Evolutionary conservation across 108 stramenopile species (phyloP).

Genomic region (Parietichytrium sp.): DNA sequence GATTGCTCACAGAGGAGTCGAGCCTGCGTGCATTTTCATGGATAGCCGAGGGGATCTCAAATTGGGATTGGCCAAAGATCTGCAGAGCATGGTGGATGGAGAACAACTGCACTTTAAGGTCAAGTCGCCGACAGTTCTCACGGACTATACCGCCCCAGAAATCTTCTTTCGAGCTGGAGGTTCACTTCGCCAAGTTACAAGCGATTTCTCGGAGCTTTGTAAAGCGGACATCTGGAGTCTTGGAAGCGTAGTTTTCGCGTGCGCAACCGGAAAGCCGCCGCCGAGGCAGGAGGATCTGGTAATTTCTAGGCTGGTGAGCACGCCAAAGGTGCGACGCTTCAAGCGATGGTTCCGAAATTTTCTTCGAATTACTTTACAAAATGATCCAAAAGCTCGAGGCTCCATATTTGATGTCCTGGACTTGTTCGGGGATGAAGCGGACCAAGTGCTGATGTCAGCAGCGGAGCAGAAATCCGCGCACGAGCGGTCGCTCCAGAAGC

Average conservation of each 20-base stretch:
- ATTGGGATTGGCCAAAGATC: not conserved
- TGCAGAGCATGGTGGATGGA: not conserved
- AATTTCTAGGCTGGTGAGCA: not conserved
- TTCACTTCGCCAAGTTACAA: not conserved
- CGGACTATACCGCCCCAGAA: not conserved
- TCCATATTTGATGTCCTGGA: not conserved
- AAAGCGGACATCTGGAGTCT: constrained; percentile 23
- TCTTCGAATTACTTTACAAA: constrained; percentile 1
- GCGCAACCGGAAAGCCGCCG: not conserved
- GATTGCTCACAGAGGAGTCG: not conserved
- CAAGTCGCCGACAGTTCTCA: not conserved
- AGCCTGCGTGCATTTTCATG: constrained; percentile 30
- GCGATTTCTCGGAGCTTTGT: not conserved
- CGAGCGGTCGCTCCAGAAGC: too few species aligned
- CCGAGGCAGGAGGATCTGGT: not conserved
- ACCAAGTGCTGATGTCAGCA: not conserved
- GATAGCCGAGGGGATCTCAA: not conserved
- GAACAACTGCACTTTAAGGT: not conserved
- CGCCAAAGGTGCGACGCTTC: not conserved
- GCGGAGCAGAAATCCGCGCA: too few species aligned
- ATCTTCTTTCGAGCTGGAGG: too few species aligned
- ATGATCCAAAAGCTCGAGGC: not conserved
- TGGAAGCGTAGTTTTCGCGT: not conserved
- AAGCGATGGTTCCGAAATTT: constrained; percentile 20
- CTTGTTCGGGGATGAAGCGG: not conserved